These are phyloP conservation scores for Cryptosporidium canis DNA, from an alignment of 169 alveolate genomes.

Conservation along the genomic window DNA sequence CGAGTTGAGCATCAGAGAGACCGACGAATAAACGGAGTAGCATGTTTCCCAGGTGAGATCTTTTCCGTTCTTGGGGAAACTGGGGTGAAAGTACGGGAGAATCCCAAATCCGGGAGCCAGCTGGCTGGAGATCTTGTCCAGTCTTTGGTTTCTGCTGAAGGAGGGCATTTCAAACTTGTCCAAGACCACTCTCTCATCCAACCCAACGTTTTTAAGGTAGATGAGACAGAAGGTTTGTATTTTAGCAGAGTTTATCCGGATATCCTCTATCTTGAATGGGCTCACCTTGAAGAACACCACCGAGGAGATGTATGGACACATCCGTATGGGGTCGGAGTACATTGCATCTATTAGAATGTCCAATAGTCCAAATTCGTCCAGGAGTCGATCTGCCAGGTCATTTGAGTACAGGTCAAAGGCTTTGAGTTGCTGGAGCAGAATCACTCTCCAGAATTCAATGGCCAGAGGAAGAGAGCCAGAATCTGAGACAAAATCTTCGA, in stretches of 20 bases:
- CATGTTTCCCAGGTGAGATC: slow-evolving; percentile 48
- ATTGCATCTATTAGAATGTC: slow-evolving; percentile 32
- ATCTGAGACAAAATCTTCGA: slow-evolving; percentile 3
- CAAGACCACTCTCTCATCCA: neutral
- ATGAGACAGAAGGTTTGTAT: slow-evolving; percentile 63
- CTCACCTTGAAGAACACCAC: slow-evolving; percentile 16
- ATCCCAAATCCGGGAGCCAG: slow-evolving; percentile 28
- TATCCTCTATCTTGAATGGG: slow-evolving; percentile 39
- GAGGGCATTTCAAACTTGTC: slow-evolving; percentile 11
- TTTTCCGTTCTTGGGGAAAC: slow-evolving; percentile 8
- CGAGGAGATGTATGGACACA: slow-evolving; percentile 58
- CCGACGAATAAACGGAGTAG: slow-evolving; percentile 30
- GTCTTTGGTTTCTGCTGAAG: neutral
- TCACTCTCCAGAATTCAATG: slow-evolving; percentile 34
- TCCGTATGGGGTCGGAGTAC: slow-evolving; percentile 38
- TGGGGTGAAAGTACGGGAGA: slow-evolving; percentile 55
- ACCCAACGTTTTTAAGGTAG: slow-evolving; percentile 42
- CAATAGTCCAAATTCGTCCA: slow-evolving; percentile 27
- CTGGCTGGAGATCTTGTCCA: neutral
- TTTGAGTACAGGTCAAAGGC: neutral
- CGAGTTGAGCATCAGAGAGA: slow-evolving; percentile 25
- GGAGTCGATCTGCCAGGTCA: neutral
- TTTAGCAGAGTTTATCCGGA: slow-evolving; percentile 3
- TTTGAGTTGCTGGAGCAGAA: slow-evolving; percentile 42
- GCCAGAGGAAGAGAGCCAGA: slow-evolving; percentile 7